Evolutionary conservation across 169 alveolate species (phyloP).

Genomic region (Plasmodium malariae): DNA sequence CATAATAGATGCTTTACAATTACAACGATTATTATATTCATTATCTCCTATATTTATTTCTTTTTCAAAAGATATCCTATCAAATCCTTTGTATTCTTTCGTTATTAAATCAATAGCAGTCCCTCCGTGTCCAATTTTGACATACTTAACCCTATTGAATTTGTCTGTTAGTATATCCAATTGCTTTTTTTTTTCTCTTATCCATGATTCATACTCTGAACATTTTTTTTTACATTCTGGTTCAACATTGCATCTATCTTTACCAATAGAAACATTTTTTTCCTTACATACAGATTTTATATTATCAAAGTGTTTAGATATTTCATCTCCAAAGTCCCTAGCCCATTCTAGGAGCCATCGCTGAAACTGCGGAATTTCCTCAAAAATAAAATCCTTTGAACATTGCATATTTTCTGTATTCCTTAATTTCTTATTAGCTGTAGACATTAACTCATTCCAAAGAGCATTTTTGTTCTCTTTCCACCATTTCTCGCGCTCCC

Average conservation of each 20-base stretch:
- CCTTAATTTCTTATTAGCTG: background rate
- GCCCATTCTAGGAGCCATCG: background rate
- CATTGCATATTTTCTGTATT: background rate
- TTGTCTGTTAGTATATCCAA: background rate
- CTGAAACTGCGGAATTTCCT: background rate
- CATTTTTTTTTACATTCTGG: background rate
- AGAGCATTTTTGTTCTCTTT: background rate
- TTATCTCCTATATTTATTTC: background rate
- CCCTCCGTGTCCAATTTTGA: background rate
- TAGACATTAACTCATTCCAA: background rate
- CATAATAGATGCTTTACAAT: background rate
- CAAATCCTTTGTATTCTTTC: background rate
- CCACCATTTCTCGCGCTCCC: background rate
- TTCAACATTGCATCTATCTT: background rate
- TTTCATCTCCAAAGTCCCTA: background rate
- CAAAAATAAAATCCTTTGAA: background rate
- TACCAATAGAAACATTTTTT: background rate
- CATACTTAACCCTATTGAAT: background rate
- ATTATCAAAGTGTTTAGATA: background rate
- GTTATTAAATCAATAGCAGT: background rate
- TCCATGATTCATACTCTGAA: background rate
- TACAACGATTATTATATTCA: background rate
- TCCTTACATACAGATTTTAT: background rate
- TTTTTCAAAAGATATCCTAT: background rate
- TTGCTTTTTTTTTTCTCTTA: background rate